Evolutionary conservation across 768 basidiomycete species (phyloP), one percentile per base, ranked within the genome.

Genomic region (Lactarius deliciosus): DNA sequence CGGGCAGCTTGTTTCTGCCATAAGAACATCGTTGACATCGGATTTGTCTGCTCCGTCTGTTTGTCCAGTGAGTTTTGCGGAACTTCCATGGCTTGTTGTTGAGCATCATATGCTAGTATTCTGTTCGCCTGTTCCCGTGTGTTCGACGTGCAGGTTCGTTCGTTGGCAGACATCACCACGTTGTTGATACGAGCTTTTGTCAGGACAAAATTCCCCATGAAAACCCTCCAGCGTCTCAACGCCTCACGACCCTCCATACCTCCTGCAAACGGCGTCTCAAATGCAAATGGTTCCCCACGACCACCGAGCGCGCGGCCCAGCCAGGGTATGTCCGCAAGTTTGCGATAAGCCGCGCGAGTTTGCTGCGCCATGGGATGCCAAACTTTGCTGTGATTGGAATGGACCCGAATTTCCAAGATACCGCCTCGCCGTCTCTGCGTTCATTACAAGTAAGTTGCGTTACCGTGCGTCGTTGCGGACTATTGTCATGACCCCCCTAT

Each of bases 1-100:
- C 86, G 97, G 36, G 97, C 97, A 0, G 96, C 96, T 9, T 98
- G 96, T 75, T 98, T 99, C 80, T 99, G 97, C 79, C 97, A 98
- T 78, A 97, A 98, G 76, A 89, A 90, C 61, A 96, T 97, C 57
- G 86, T 98, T 47, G 96, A 98, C 74, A 85, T 98, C 61, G 97
- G 95, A 63, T 99, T 95, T 71, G 95, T 99, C 25, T 99, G 97
- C 75, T 96, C 94, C n/a, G 95, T 99, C 38, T 99, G 97, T 75
- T 78, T 99, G 36, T 96, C 94, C 32, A 98, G 96, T 97, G 71
- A 64, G 92, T 82, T 32, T 18, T 11, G 41, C 18, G 5, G 34
- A 20, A 20, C 50, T 13, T 55, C 50, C 25, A 32, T 55, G 38
- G 8, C 60, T 69, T 15, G 36, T 61, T 13, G 57, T 60, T 45